phyloP scores from a whole-genome alignment of 768 basidiomycete species.

The Xerocomellus dryophilus region DNA sequence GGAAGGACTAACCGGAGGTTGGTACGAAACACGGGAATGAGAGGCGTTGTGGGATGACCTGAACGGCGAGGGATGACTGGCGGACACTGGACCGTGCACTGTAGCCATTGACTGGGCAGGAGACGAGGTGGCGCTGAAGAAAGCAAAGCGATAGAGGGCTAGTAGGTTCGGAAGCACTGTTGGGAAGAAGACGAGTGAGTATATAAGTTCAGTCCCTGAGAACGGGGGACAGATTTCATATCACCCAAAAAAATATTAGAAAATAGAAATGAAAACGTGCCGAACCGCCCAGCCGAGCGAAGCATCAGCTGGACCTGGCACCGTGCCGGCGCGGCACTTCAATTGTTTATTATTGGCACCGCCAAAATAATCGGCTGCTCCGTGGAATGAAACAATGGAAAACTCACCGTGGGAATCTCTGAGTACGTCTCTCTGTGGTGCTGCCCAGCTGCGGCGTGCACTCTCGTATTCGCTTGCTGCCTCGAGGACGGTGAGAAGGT shows the following conservation, averaged over 20 bases:
- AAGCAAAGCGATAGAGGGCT: slow-evolving; percentile 7
- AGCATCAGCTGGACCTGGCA: slow-evolving; percentile 19
- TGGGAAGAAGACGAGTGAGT: slow-evolving; percentile 8
- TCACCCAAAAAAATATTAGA: slow-evolving; percentile 6
- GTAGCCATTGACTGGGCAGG: slow-evolving; percentile 26
- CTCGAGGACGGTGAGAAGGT: slow-evolving; percentile 34
- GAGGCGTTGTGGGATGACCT: slow-evolving; percentile 26
- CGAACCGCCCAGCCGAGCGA: slow-evolving; percentile 25
- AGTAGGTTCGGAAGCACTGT: slow-evolving; percentile 19
- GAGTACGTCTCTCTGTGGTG: slow-evolving; percentile 13
- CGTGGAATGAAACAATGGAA: slow-evolving; percentile 31
- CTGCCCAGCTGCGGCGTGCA: slow-evolving; percentile 10
- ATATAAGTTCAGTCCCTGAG: slow-evolving; percentile 28
- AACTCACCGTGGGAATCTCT: slow-evolving; percentile 32
- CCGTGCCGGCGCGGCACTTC: slow-evolving; percentile 24
- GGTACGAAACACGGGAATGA: slow-evolving; percentile 28
- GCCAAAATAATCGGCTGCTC: slow-evolving; percentile 19
- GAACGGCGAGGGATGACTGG: slow-evolving; percentile 31
- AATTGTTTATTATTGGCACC: slow-evolving; percentile 30
- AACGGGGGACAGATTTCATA: slow-evolving; percentile 10
- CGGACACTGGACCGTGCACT: slow-evolving; percentile 29
- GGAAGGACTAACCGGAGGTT: slow-evolving; percentile 22
- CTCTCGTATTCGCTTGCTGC: slow-evolving; percentile 30
- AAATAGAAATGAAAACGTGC: slow-evolving; percentile 18
- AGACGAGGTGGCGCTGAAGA: slow-evolving; percentile 19